Base-by-base conservation (phyloP, 2,329 filamentous ascomycete genomes). In the Coniochaeta sp. region DNA sequence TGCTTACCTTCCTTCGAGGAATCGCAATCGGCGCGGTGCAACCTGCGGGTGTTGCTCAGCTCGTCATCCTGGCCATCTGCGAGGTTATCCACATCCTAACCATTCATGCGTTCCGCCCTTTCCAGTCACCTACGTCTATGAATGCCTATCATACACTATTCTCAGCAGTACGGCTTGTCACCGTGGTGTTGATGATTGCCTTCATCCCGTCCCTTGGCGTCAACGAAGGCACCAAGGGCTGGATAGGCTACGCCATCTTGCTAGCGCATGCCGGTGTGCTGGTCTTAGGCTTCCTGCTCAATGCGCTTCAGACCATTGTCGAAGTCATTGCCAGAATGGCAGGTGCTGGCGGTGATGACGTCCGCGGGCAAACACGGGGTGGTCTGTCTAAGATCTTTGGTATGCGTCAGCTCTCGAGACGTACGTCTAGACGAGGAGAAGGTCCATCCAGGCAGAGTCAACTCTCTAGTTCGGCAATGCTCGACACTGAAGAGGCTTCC, bases 121-220 rank as follows among this genome's bases (percentile, higher is more conserved):
- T 95, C 63, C 86, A 92, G 55, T 84, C 85, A 2, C 84, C 91
- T 20, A 97, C 94, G 0, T 96, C 92, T 26, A 99, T 99, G 94
- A 97, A 97, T 64, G 83, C 89, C 9, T 96, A 96, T 59, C 91
- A 97, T 61, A 89, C 87, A 2, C 82, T 91, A 56, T 96, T 96
- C 67, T 82, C 91, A 0, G 72, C 79, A 2, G 74, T 95, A 13
- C 84, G 94, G 30, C 85, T 96, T 28, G 70, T 89, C 47, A 86
- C 86, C 0, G 79, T 91, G 46, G 73, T 92, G 51, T 72, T 92
- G 51, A 90, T 88, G 75, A 81, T 91, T 30, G 77, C 91, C 1
- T 99, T 99, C 66, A 83, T 91, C 12, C 90, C 92, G 1, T 86
- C 87, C 1, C 77, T 99, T 3, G 85, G 83, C 20, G 85, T 96